Evolutionary conservation across 2,329 filamentous ascomycete species (phyloP).

Genomic region (Colletotrichum tropicicola): DNA sequence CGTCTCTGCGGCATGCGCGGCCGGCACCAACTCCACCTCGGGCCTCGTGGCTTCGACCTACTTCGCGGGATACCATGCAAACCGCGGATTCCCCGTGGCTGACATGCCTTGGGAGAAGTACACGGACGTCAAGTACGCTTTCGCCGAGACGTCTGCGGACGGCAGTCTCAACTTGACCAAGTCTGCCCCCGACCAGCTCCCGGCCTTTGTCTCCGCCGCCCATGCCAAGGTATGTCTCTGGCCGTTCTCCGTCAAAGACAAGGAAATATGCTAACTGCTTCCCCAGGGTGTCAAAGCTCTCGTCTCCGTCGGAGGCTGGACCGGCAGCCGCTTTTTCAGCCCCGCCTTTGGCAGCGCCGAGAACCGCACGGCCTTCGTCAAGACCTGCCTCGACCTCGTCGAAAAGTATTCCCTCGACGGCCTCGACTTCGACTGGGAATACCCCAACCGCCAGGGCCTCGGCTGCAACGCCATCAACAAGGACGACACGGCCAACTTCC

Average conservation of each 20-base stretch:
- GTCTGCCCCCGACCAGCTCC: conserved; percentile 20
- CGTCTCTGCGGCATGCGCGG: conserved; percentile 7
- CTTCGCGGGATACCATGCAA: conserved; percentile 25
- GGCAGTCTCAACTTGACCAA: conserved; percentile 18
- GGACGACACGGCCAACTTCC: conserved; percentile 26
- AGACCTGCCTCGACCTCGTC: conserved; percentile 31
- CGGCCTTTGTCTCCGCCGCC: conserved; percentile 13
- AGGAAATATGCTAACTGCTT: not conserved
- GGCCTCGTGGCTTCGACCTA: conserved; percentile 20
- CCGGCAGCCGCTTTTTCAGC: conserved; percentile 25
- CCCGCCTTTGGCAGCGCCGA: conserved; percentile 14
- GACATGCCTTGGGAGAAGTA: conserved; percentile 28
- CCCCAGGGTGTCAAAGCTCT: conserved; percentile 19
- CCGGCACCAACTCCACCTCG: not conserved
- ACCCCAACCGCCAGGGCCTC: conserved; percentile 30
- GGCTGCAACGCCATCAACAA: conserved; percentile 27
- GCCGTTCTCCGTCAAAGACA: not conserved
- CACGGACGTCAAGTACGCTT: conserved; percentile 26
- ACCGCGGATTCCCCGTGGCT: conserved; percentile 9
- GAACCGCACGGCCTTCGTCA: conserved; percentile 35
- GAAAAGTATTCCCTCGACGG: conserved; percentile 24
- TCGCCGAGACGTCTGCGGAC: conserved; percentile 18
- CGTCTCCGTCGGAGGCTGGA: conserved; percentile 25
- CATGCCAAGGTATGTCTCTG: not conserved
- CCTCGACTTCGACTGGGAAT: conserved; percentile 35